These are phyloP conservation scores for Dalbergia cochinchinensis DNA, from an alignment of 306 rosid genomes.

Conservation along the genomic window DNA sequence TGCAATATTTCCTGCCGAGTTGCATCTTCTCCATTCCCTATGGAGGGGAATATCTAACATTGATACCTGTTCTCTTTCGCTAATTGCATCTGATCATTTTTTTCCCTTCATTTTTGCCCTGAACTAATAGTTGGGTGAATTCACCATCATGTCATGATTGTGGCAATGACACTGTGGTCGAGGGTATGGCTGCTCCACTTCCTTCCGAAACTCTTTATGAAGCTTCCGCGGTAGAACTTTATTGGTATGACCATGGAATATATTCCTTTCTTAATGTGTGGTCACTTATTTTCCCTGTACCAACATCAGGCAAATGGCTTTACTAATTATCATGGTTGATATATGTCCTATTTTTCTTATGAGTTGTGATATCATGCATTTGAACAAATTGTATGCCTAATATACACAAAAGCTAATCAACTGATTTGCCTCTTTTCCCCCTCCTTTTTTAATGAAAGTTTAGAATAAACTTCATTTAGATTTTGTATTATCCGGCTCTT, in stretches of 20 bases:
- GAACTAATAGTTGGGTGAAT: conserved; percentile 76
- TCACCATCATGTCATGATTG: conserved; percentile 81
- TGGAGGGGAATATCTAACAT: conserved; percentile 26
- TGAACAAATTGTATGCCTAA: conserved; percentile 21
- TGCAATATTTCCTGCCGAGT: not conserved
- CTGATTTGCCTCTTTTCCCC: not conserved
- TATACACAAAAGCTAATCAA: not conserved
- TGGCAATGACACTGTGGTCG: conserved; percentile 60
- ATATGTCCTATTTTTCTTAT: conserved; percentile 28
- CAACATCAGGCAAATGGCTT: conserved; percentile 18
- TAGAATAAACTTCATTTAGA: not conserved
- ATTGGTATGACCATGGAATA: conserved; percentile 58
- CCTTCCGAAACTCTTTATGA: conserved; percentile 71
- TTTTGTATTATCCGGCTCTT: conserved; percentile 15
- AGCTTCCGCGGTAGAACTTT: conserved; percentile 75
- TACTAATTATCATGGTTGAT: conserved; percentile 30
- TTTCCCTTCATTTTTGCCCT: conserved; percentile 15
- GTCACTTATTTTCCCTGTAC: conserved; percentile 2
- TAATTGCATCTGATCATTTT: conserved; percentile 16
- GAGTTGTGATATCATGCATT: conserved; percentile 37
- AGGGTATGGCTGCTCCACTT: conserved; percentile 66
- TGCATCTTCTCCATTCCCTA: not conserved
- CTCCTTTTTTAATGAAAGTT: too few species aligned
- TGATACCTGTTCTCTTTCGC: conserved; percentile 7
- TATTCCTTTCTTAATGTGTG: conserved; percentile 27